These are phyloP conservation scores for Flaveria bidentis DNA, from an alignment of 129 eudicot species.

Conservation along the genomic window DNA sequence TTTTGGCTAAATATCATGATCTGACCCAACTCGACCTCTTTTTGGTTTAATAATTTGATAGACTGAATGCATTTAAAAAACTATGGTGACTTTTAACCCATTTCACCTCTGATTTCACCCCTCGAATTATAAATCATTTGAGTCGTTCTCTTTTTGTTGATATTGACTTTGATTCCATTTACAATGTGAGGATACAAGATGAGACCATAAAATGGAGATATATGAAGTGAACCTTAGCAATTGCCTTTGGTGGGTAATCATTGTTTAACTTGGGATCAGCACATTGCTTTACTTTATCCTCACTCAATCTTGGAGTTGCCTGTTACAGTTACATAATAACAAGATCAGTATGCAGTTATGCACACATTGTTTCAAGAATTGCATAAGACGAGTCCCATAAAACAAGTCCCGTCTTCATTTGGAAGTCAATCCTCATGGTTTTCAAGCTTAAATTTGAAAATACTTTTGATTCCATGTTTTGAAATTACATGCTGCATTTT, in stretches of 20 bases:
- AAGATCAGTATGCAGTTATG: neutral
- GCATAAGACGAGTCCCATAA: neutral
- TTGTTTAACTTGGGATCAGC: conserved; percentile 82
- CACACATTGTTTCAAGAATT: neutral
- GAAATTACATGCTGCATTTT: neutral
- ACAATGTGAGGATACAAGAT: neutral
- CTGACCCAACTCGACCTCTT: neutral
- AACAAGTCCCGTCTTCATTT: neutral
- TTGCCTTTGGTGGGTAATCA: conserved; percentile 80
- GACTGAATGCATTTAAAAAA: neutral
- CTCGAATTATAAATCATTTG: neutral
- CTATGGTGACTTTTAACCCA: neutral
- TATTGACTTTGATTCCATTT: neutral
- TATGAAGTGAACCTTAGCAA: conserved; percentile 64
- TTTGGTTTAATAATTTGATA: neutral
- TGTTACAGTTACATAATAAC: conserved; percentile 34
- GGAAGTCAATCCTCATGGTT: neutral
- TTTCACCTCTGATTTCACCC: neutral
- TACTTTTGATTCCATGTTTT: neutral
- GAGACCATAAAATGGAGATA: conserved; percentile 3
- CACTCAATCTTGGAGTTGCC: conserved; percentile 98
- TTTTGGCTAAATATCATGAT: neutral
- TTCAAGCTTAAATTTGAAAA: neutral
- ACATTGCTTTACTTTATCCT: conserved; percentile 90
- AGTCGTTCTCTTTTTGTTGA: neutral